Evolutionary conservation across 2,329 filamentous ascomycete genomes (phyloP).

Genomic region (Pseudogymnoascus sp.): DNA sequence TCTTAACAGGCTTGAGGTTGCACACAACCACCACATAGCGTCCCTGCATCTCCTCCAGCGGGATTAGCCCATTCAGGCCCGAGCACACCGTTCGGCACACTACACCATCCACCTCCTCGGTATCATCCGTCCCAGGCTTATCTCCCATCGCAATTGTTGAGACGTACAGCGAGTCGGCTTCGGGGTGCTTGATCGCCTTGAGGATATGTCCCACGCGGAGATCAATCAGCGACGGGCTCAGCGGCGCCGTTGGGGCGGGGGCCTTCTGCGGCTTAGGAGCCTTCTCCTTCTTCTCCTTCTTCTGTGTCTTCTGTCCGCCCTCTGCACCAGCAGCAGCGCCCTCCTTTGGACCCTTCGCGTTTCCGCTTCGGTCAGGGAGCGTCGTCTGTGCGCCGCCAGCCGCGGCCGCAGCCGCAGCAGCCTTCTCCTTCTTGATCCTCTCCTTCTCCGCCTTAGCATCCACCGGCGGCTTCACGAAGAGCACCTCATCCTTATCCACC

Average conservation of each 20-base stretch:
- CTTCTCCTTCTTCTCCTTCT: constrained; percentile 90
- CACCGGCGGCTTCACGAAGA: constrained; percentile 80
- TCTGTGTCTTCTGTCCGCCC: constrained; percentile 45
- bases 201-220: constrained; percentile 95
- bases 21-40: constrained; percentile 93
- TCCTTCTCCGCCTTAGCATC: constrained; percentile 95
- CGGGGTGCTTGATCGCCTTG: constrained; percentile 90
- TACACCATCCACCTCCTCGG: constrained; percentile 83
- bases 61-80: constrained; percentile 85
- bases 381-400: constrained; percentile 37
- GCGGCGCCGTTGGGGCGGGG: constrained; percentile 61
- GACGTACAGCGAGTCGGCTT: constrained; percentile 92
- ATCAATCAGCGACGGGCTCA: constrained; percentile 82
- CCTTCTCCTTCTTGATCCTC: constrained; percentile 93
- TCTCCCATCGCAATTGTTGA: constrained; percentile 95
- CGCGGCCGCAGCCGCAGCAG: constrained; percentile 43
- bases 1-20: constrained; percentile 98
- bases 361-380: constrained; percentile 49
- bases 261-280: constrained; percentile 66
- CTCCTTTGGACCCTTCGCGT: constrained; percentile 40
- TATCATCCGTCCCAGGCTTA: constrained; percentile 76
- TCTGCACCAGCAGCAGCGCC: constrained; percentile 29
- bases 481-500: constrained; percentile 71
- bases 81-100: constrained; percentile 94
- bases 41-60: constrained; percentile 91